These are phyloP conservation scores for Cicer cuneatum DNA, from an alignment of 306 rosid species.

Conservation along the genomic window DNA sequence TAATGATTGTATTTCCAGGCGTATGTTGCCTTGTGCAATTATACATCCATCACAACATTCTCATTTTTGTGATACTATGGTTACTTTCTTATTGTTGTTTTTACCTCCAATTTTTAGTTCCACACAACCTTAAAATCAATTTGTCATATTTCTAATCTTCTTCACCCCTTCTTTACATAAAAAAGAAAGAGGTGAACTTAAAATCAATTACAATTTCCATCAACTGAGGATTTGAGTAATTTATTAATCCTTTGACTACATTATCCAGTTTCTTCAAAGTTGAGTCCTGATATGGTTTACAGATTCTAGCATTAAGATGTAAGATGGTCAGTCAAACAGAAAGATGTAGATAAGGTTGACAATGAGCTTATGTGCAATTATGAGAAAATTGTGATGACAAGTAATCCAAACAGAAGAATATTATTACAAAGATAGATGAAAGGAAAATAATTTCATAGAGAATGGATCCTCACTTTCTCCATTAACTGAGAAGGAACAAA, in stretches of 20 bases:
- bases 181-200: no score
- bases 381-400: no score
- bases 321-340: not conserved
- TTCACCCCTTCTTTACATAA: not conserved
- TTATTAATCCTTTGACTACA: slow-evolving; percentile 6
- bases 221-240: not conserved
- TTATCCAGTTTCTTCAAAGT: slow-evolving; percentile 17
- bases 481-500: slow-evolving; percentile 30
- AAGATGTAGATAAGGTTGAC: no score
- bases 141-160: not conserved
- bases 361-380: no score
- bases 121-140: not conserved
- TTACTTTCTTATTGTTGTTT: not conserved
- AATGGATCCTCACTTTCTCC: slow-evolving; percentile 26
- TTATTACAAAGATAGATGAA: no score
- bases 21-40: no score
- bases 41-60: not conserved
- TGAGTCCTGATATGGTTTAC: not conserved
- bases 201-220: no score
- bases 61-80: not conserved
- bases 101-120: not conserved
- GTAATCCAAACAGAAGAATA: no score
- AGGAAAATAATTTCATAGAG: slow-evolving; percentile 1
- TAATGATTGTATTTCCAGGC: no score
- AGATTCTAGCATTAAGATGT: slow-evolving; percentile 16